Conservation (phyloP, 148 eudicot species). For the Mesembryanthemum crystallinum region DNA sequence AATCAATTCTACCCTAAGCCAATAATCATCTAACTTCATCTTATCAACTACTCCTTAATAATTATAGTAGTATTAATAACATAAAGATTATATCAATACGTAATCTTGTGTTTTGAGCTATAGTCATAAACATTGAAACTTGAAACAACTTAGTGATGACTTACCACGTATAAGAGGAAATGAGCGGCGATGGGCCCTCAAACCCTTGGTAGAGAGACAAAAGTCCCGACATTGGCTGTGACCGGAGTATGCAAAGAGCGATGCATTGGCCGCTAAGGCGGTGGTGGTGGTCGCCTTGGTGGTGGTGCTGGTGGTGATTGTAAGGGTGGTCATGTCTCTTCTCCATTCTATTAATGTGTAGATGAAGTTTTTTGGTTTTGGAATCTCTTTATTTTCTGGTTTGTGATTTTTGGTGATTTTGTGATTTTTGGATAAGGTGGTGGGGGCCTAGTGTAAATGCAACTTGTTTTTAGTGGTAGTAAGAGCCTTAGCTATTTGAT, state of each 20-base stretch:
- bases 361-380: conserved; percentile 16
- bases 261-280: background rate
- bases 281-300: conserved; percentile 14
- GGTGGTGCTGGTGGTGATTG: conserved; percentile 12
- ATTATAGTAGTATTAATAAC: no score
- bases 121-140: background rate
- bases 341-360: conserved; percentile 28
- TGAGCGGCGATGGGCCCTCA: conserved; percentile 5
- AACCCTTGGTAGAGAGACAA: conserved; percentile 7
- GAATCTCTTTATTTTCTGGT: background rate
- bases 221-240: conserved; percentile 1
- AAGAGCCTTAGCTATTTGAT: conserved; percentile 8
- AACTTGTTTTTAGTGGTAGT: conserved; percentile 11
- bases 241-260: background rate
- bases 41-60: no score
- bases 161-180: conserved; percentile 27
- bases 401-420: conserved; percentile 21
- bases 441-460: conserved; percentile 4
- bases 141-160: no score
- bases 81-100: no score
- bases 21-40: no score
- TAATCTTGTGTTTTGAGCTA: background rate
- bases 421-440: conserved; percentile 34
- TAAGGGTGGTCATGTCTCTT: conserved; percentile 32
- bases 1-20: background rate